Evolutionary conservation across 1,284 basidiomycete genomes (phyloP).

Genomic region (Papiliotrema nemorosa): DNA sequence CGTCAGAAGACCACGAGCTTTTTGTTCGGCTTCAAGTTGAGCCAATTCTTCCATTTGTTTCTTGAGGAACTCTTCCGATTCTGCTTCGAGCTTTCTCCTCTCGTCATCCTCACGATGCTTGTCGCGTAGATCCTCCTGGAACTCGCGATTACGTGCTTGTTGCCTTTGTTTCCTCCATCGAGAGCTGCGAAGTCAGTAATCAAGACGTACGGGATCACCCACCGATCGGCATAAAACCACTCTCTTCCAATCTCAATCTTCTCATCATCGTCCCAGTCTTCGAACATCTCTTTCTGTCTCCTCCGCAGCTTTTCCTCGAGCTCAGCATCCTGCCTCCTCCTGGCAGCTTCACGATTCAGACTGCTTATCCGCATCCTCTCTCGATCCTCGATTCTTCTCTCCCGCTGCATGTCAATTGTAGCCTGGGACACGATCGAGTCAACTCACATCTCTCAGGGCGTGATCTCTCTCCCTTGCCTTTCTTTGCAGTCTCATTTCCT

Average conservation of each 20-base stretch:
- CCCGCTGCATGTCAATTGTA: conserved; percentile 22
- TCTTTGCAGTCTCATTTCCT: conserved; percentile 68
- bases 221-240: conserved; percentile 79
- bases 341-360: conserved; percentile 68
- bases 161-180: conserved; percentile 72
- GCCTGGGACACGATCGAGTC: not conserved
- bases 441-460: conserved; percentile 75
- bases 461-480: conserved; percentile 71
- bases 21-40: conserved; percentile 76
- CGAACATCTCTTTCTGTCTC: conserved; percentile 67
- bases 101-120: conserved; percentile 76
- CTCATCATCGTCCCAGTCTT: conserved; percentile 86
- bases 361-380: conserved; percentile 70
- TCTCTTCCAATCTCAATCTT: conserved; percentile 61
- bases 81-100: conserved; percentile 71
- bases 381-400: conserved; percentile 70
- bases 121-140: conserved; percentile 75
- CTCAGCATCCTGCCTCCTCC: conserved; percentile 67
- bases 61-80: conserved; percentile 82
- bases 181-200: conserved; percentile 48
- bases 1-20: conserved; percentile 78
- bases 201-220: conserved; percentile 17
- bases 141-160: conserved; percentile 65
- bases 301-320: conserved; percentile 68
- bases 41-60: conserved; percentile 89